Evolutionary conservation across 2,329 filamentous ascomycete genomes (phyloP).

Genomic region (Aspergillus pseudonomiae): DNA sequence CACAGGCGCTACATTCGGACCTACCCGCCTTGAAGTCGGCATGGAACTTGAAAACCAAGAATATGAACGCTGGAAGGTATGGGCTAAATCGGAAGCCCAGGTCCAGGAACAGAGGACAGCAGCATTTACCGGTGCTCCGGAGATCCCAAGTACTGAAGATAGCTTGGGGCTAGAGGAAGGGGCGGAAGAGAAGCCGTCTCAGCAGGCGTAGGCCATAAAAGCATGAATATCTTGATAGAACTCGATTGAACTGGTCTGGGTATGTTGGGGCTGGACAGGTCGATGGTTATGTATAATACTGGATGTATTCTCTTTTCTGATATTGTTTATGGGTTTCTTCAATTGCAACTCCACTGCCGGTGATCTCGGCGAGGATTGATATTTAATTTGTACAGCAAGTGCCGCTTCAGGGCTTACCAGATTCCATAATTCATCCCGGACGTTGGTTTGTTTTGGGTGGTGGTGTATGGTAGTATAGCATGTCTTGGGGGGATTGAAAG

Average conservation of each 20-base stretch:
- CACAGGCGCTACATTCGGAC: constrained; percentile 87
- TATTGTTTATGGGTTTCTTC: background rate
- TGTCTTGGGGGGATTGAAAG: background rate
- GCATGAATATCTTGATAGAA: background rate
- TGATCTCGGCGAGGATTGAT: background rate
- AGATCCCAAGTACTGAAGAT: constrained; percentile 41
- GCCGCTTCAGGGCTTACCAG: background rate
- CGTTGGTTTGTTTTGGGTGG: background rate
- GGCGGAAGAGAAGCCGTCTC: constrained; percentile 4
- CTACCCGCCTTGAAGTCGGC: constrained; percentile 71
- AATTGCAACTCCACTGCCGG: background rate
- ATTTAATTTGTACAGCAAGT: background rate
- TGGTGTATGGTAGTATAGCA: background rate
- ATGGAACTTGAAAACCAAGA: constrained; percentile 79
- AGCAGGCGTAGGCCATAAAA: constrained; percentile 8
- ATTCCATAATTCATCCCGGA: background rate
- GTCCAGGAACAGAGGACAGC: constrained; percentile 52
- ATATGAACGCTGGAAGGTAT: constrained; percentile 83
- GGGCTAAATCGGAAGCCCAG: constrained; percentile 64
- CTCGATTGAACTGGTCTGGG: background rate
- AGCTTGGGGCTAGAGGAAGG: constrained; percentile 32
- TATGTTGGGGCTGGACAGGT: background rate
- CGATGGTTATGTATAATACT: constrained; percentile 7
- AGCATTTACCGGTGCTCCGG: constrained; percentile 43
- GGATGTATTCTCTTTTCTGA: background rate